Evolutionary conservation across 1,284 basidiomycete species (phyloP), one percentile per base, ranked within the genome.

Genomic region (Rhodotorula sp.): DNA sequence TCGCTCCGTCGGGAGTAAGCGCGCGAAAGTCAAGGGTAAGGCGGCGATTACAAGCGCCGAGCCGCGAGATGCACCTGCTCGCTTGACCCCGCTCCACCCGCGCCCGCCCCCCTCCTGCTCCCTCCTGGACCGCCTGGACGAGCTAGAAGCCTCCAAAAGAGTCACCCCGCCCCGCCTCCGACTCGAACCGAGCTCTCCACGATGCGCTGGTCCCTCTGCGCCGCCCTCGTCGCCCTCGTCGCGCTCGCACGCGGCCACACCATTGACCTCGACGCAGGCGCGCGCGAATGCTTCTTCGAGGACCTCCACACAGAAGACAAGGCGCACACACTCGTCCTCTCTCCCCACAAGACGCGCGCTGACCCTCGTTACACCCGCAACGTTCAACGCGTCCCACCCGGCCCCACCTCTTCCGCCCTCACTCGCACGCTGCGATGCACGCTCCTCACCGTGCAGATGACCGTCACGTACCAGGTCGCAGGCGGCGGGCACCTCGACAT

Each of bases 221-320:
- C 57, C 32, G 34, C 39, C 29, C 9, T 46, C 37, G n/a, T 62
- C 61, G 25, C 58, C 41, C n/a, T 51, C 62, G 57, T 25, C 32
- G 17, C 59, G 44, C 46, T 21, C 10, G 50, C 58, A 5, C 39
- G 62, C 46, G 54, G 50, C 53, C 76, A 77, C 74, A 77, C 76
- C 55, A 73, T 77, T 70, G 76, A 77, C 69, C 62, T 77, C 58
- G 64, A 66, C 22, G 70, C 71, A 2, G 69, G 69, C 50, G 87
- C 88, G 79, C 94, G 93, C 81, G 94, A 97, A 79, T 99, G 96
- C 83, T 99, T 96, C 86, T 98, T 97, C 81, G 97, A 99, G 84
- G 93, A 96, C 82, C 86, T 99, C 44, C 94, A 97, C 80, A 85
- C 88, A 71, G 90, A 95, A 81, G 96, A 99, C 87, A 91, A 94